These are phyloP conservation scores for Vigna trinervia DNA, from an alignment of 306 rosid species.

Conservation along the genomic window DNA sequence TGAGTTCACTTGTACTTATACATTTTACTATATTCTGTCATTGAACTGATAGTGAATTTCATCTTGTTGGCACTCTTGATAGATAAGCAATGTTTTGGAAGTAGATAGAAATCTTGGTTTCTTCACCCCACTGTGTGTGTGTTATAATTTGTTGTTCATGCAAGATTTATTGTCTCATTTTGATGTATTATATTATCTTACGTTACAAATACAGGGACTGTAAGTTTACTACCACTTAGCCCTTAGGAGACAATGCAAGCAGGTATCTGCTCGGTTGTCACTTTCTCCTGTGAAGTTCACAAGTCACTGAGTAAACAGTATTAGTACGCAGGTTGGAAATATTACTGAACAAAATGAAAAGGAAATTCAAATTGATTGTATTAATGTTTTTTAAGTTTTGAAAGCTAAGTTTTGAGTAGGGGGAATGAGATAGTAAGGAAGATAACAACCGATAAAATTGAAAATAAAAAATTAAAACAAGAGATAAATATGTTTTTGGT, in stretches of 20 bases:
- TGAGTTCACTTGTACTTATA: slow-evolving; percentile 11
- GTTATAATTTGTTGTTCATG: neutral
- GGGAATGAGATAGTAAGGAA: neutral
- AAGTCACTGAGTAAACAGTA: neutral
- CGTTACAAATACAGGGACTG: neutral
- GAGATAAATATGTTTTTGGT: no score
- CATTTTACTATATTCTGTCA: slow-evolving; percentile 32
- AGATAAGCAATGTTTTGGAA: slow-evolving; percentile 29
- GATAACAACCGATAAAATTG: neutral
- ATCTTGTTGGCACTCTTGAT: slow-evolving; percentile 9
- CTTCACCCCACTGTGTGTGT: neutral
- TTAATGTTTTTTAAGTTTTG: neutral
- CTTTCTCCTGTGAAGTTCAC: neutral
- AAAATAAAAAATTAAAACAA: neutral
- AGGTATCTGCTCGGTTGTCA: slow-evolving; percentile 25
- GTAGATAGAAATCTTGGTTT: slow-evolving; percentile 32
- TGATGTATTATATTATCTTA: neutral
- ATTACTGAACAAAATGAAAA: slow-evolving; percentile 50
- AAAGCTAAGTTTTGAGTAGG: neutral
- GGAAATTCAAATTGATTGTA: slow-evolving; percentile 19
- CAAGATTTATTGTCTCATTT: slow-evolving; percentile 11
- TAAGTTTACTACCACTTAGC: neutral
- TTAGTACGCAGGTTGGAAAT: slow-evolving; percentile 38
- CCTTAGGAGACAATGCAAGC: neutral
- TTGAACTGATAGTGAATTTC: slow-evolving; percentile 18